Evolutionary conservation across 1,284 basidiomycete species (phyloP).

Genomic region (Hymenochaete sp.): DNA sequence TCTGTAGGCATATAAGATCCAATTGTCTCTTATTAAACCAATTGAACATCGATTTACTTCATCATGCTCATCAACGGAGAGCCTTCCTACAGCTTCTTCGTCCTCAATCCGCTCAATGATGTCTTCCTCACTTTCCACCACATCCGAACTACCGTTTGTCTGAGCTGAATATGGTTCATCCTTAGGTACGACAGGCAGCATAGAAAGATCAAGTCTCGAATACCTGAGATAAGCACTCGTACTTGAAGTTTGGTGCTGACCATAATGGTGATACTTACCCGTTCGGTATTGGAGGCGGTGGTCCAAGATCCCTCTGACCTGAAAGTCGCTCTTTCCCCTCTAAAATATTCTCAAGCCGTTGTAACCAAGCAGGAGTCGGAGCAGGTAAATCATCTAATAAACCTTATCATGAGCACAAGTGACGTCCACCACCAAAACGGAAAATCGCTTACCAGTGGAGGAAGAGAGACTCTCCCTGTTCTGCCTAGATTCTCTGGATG

Average conservation of each 20-base stretch:
- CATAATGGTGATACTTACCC: too few relatives aligned
- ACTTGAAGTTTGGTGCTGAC: not conserved
- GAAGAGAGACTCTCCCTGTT: conserved; percentile 66
- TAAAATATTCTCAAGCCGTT: conserved; percentile 1
- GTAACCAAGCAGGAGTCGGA: conserved; percentile 33
- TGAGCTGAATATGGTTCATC: not conserved
- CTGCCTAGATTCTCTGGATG: conserved; percentile 64
- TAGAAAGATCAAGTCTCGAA: not conserved
- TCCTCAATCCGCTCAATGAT: conserved; percentile 21
- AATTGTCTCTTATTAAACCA: not conserved
- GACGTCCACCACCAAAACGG: not conserved
- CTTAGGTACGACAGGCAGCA: not conserved
- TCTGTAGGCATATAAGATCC: conserved; percentile 31
- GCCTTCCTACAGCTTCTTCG: conserved; percentile 53
- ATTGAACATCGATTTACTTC: conserved; percentile 54
- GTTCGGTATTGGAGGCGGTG: not conserved
- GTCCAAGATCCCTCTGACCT: not conserved
- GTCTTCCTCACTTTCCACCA: conserved; percentile 6
- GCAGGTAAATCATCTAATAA: conserved; percentile 8
- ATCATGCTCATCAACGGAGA: conserved; percentile 76
- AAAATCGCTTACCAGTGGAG: conserved; percentile 34
- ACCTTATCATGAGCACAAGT: not conserved
- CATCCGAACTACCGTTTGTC: not conserved
- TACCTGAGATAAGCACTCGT: not conserved
- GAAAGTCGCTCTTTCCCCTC: not conserved